Conservation (phyloP, 148 eudicot genomes). For the Camellia lanceoleosa region DNA sequence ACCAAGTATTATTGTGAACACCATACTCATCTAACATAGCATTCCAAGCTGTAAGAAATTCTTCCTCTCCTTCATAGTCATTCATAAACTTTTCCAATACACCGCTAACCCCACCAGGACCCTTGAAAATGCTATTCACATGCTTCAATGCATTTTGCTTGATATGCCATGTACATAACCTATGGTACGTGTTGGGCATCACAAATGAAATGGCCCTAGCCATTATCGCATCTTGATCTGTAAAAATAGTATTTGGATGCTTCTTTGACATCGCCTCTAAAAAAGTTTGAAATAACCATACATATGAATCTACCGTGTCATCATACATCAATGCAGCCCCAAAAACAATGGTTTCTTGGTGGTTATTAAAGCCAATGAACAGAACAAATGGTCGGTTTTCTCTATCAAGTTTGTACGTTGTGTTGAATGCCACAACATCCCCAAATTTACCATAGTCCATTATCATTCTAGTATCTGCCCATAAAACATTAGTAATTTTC, state of each 20-base stretch:
- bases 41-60: not conserved
- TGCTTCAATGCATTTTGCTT: slow-evolving; percentile 4
- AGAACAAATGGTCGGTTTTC: not conserved
- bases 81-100: not conserved
- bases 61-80: not conserved
- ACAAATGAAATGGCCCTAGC: no score
- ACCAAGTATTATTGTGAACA: not conserved
- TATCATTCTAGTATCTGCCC: not conserved
- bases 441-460: not conserved
- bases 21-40: not conserved
- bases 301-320: no score
- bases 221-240: no score
- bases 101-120: not conserved
- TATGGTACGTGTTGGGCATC: not conserved
- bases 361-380: not conserved
- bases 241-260: no score
- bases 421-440: not conserved
- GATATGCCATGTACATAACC: slow-evolving; percentile 1
- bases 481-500: not conserved
- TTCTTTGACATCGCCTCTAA: no score
- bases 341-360: not conserved
- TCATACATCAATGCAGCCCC: no score
- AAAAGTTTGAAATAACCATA: no score
- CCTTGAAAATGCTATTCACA: not conserved
- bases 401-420: not conserved